Percentiles rank a stretch among this genome's conserved stretches.
Evolutionary conservation across 2,329 filamentous ascomycete genomes (phyloP).

Genomic region (Alternaria triticina): DNA sequence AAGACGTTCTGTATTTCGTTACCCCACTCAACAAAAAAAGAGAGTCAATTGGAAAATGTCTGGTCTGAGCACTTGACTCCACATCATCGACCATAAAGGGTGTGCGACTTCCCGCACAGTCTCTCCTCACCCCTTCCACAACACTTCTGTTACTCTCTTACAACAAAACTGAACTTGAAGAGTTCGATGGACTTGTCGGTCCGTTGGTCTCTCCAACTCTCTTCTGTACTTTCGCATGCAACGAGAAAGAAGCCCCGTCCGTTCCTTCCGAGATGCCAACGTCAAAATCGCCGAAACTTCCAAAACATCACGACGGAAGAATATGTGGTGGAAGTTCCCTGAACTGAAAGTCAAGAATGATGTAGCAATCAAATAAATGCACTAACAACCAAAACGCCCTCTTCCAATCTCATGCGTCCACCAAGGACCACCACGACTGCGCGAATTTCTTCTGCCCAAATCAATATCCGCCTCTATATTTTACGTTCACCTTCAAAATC

Average conservation of each 20-base stretch:
- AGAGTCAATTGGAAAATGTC: too few relatives aligned
- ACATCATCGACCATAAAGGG: too few relatives aligned
- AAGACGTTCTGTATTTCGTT: not conserved
- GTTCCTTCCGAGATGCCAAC: not conserved
- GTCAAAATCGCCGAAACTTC: not conserved
- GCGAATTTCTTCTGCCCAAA: not conserved
- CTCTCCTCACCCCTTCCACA: not conserved
- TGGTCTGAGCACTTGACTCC: too few relatives aligned
- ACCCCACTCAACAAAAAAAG: not conserved
- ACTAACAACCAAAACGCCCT: not conserved
- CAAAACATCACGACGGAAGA: not conserved
- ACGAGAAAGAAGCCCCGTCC: not conserved
- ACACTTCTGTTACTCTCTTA: not conserved
- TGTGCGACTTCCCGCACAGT: not conserved
- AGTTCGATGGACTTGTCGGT: not conserved
- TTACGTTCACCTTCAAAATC: too few relatives aligned
- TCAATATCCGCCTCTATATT: not conserved
- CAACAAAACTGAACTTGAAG: not conserved
- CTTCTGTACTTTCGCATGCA: accelerated
- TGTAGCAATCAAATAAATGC: not conserved
- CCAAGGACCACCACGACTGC: not conserved
- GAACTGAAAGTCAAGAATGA: too few relatives aligned
- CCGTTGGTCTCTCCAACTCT: not conserved
- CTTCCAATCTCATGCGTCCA: not conserved
- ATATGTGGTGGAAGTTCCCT: not conserved